phyloP scores from a whole-genome alignment of 257 asterid species.

The Perilla frutescens region DNA sequence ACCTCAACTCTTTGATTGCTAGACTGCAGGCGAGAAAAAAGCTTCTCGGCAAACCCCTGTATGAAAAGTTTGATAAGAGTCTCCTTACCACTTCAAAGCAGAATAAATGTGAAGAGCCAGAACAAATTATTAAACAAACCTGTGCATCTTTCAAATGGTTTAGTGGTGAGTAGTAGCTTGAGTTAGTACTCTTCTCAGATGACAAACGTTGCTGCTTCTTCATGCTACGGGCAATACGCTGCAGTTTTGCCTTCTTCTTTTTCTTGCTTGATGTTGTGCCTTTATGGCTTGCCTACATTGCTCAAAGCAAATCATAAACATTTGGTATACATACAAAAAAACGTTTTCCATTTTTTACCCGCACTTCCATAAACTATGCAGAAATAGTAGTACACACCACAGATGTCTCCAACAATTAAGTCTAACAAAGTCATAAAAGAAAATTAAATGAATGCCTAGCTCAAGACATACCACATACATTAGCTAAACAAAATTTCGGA shows the following conservation, averaged over 20 bases:
- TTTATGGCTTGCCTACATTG: slow-evolving; percentile 75
- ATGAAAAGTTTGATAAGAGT: slow-evolving; percentile 33
- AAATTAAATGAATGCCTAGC: slow-evolving; percentile 24
- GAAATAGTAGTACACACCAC: slow-evolving; percentile 21
- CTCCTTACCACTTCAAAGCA: slow-evolving; percentile 11
- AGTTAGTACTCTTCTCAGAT: slow-evolving; percentile 52
- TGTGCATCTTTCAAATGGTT: slow-evolving; percentile 95
- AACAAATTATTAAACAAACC: slow-evolving; percentile 47
- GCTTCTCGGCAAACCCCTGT: slow-evolving; percentile 91
- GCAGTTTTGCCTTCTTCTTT: slow-evolving; percentile 96
- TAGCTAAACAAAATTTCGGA: slow-evolving; percentile 1
- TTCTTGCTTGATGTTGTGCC: slow-evolving; percentile 95
- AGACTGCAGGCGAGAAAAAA: slow-evolving; percentile 81
- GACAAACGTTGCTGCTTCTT: slow-evolving; percentile 89
- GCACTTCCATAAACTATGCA: slow-evolving; percentile 12
- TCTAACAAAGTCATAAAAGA: background rate
- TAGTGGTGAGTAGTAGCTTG: slow-evolving; percentile 80
- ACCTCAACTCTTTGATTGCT: slow-evolving; percentile 85
- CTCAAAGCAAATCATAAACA: slow-evolving; percentile 25
- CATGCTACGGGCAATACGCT: slow-evolving; percentile 89
- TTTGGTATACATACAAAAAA: background rate
- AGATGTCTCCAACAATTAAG: slow-evolving; percentile 22
- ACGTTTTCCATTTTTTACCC: background rate
- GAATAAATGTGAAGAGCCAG: slow-evolving; percentile 25
- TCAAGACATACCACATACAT: background rate